These are phyloP conservation scores for Lentinus polychrous DNA, from an alignment of 1,284 basidiomycete species.

Conservation along the genomic window DNA sequence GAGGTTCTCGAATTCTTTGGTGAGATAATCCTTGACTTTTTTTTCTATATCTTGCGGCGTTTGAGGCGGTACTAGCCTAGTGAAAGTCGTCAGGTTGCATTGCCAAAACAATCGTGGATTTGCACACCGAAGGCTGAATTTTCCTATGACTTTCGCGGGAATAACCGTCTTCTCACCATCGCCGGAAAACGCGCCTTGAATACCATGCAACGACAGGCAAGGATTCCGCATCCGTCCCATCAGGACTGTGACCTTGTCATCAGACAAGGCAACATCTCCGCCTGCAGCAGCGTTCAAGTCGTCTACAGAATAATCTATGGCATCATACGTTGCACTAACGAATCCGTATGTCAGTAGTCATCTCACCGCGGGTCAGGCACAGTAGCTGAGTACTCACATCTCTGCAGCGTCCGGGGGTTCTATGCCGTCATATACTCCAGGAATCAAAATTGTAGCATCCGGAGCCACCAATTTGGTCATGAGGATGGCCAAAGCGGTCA, in stretches of 20 bases:
- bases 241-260: constrained; percentile 78
- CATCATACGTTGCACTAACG: constrained; percentile 42
- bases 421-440: constrained; percentile 89
- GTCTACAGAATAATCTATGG: constrained; percentile 65
- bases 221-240: constrained; percentile 91
- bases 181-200: constrained; percentile 94
- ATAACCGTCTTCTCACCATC: constrained; percentile 93
- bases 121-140: constrained; percentile 86
- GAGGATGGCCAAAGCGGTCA: constrained; percentile 74
- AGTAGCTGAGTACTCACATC: constrained; percentile 31
- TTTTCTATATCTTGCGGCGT: constrained; percentile 71
- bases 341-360: background rate
- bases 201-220: constrained; percentile 90
- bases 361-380: background rate
- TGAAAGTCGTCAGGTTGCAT: background rate
- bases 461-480: constrained; percentile 86
- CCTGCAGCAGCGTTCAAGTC: constrained; percentile 85
- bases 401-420: constrained; percentile 74
- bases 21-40: constrained; percentile 66
- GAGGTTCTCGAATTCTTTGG: constrained; percentile 79
- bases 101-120: background rate
- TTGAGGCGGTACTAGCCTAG: constrained; percentile 82
- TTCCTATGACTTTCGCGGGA: constrained; percentile 83
- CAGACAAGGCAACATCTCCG: constrained; percentile 67
- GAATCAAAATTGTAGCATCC: constrained; percentile 83